Evolutionary conservation across 2,329 filamentous ascomycete genomes (phyloP).

Genomic region (Beauveria sp.): DNA sequence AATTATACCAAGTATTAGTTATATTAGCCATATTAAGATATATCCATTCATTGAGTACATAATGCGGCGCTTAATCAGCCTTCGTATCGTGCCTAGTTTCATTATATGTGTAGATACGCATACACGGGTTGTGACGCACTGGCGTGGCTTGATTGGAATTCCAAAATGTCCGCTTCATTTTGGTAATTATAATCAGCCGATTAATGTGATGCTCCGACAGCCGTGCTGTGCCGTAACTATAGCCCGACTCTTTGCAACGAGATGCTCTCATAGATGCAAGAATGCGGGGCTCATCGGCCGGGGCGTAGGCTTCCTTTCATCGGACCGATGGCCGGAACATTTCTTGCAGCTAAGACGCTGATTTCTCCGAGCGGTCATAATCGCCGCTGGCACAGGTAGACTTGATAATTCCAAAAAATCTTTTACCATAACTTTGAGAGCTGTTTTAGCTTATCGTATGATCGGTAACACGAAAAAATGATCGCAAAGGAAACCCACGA

Average conservation of each 20-base stretch:
- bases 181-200: too few species aligned
- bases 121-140: too few species aligned
- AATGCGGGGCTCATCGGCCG: not conserved
- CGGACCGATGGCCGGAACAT: not conserved
- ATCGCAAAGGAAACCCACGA: not conserved
- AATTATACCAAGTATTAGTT: too few species aligned
- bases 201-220: too few species aligned
- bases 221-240: not conserved
- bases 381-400: not conserved
- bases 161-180: too few species aligned
- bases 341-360: not conserved
- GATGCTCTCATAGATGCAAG: not conserved
- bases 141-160: too few species aligned
- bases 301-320: not conserved
- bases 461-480: not conserved
- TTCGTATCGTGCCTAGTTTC: too few species aligned
- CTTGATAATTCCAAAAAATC: not conserved
- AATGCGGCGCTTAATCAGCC: too few species aligned
- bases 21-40: too few species aligned
- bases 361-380: not conserved
- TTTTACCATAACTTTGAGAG: not conserved
- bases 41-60: too few species aligned
- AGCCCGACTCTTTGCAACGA: not conserved
- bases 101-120: too few species aligned
- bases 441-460: not conserved